Conservation (phyloP, 768 basidiomycete genomes). For the Suillus weaverae region DNA sequence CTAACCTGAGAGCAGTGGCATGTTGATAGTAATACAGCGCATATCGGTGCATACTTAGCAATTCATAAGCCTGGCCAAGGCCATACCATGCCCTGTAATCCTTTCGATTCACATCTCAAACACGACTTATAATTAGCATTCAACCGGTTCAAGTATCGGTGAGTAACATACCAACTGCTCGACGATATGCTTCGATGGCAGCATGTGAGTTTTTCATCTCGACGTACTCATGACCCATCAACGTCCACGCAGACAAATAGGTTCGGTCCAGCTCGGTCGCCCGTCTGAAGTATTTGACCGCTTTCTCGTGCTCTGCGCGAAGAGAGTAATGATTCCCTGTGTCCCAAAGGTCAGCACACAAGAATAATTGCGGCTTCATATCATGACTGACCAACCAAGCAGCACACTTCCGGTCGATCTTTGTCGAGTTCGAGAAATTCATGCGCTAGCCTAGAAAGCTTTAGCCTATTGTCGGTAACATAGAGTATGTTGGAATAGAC, state of each 20-base stretch:
- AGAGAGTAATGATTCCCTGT: constrained; percentile 97
- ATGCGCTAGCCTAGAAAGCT: constrained; percentile 88
- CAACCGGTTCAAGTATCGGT: background rate
- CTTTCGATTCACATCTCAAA: constrained; percentile 89
- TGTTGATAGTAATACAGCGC: constrained; percentile 95
- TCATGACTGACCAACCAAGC: constrained; percentile 75
- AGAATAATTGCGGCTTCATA: too few relatives aligned
- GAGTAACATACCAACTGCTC: constrained; percentile 80
- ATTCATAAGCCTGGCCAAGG: constrained; percentile 95
- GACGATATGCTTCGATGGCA: constrained; percentile 95
- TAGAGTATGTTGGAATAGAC: constrained; percentile 97
- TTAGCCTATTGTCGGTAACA: constrained; percentile 85
- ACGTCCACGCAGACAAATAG: constrained; percentile 95
- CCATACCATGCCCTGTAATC: constrained; percentile 99
- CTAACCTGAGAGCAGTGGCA: constrained; percentile 86
- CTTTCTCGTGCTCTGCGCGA: constrained; percentile 91
- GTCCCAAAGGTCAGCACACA: background rate
- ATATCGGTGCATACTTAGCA: constrained; percentile 96
- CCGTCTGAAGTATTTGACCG: constrained; percentile 91
- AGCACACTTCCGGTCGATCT: constrained; percentile 95
- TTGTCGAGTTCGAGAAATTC: constrained; percentile 88
- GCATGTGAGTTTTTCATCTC: constrained; percentile 99
- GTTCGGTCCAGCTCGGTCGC: constrained; percentile 95
- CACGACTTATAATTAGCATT: background rate
- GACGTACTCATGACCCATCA: constrained; percentile 99